Evolutionary conservation across 257 asterid genomes (phyloP).

Genomic region (Solanum pinnatisectum): DNA sequence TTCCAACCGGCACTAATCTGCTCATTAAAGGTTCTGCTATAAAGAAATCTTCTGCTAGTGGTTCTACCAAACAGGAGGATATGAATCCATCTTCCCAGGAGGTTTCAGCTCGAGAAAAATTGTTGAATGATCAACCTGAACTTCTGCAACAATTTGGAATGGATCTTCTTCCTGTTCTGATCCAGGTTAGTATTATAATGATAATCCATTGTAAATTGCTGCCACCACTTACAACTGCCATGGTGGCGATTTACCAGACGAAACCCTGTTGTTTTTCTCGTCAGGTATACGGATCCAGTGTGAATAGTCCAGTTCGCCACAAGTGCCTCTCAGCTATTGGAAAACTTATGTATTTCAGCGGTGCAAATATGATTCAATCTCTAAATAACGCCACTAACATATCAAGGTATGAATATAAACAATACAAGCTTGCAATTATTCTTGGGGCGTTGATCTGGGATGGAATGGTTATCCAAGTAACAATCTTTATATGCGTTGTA

Average conservation of each 20-base stretch:
- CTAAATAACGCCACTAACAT: slow-evolving; percentile 63
- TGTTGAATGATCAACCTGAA: slow-evolving; percentile 87
- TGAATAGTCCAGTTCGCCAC: slow-evolving; percentile 94
- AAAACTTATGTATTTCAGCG: slow-evolving; percentile 91
- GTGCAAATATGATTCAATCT: slow-evolving; percentile 75
- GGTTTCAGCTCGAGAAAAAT: slow-evolving; percentile 65
- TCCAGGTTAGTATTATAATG: slow-evolving; percentile 55
- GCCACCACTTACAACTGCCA: neutral
- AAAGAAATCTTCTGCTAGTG: slow-evolving; percentile 53
- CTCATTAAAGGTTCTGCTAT: slow-evolving; percentile 47
- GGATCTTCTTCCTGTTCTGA: slow-evolving; percentile 87
- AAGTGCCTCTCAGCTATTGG: slow-evolving; percentile 94
- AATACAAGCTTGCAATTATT: neutral
- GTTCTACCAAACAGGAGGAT: slow-evolving; percentile 66
- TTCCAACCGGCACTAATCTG: slow-evolving; percentile 59
- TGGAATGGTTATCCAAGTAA: neutral
- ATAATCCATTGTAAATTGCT: neutral
- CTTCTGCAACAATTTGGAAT: slow-evolving; percentile 87
- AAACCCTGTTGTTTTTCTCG: neutral
- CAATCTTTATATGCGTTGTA: neutral
- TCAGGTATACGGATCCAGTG: slow-evolving; percentile 99
- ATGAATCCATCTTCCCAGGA: slow-evolving; percentile 43
- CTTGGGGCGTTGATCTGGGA: neutral
- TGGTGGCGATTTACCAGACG: neutral
- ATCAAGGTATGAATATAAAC: slow-evolving; percentile 50